A percentile compares a stretch with the other conserved stretches of the same genome.
Evolutionary conservation across 2,329 filamentous ascomycete genomes (phyloP).

Genomic region (Pestalotiopsis sp.): DNA sequence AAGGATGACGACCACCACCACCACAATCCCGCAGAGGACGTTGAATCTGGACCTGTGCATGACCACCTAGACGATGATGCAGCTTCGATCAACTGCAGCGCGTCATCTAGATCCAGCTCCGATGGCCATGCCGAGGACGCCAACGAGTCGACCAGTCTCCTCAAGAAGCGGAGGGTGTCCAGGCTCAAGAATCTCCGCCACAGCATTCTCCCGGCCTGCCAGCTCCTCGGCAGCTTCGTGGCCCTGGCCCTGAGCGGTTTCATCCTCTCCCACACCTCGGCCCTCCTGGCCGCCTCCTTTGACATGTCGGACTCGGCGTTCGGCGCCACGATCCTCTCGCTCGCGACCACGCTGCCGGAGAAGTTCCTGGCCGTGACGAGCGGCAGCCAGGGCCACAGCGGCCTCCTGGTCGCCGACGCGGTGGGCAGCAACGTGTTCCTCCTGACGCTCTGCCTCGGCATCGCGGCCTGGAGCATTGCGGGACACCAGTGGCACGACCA

Average conservation of each 20-base stretch:
- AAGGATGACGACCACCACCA: not conserved
- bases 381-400: not conserved
- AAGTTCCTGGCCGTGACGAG: not conserved
- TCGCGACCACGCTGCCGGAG: not conserved
- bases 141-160: not conserved
- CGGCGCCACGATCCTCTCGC: not conserved
- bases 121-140: not conserved
- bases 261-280: not conserved
- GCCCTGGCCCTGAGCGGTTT: not conserved
- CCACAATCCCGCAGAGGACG: not conserved
- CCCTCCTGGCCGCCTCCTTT: not conserved
- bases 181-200: not conserved
- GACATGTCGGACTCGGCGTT: not conserved
- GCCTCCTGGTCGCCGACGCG: not conserved
- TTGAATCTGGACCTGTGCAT: not conserved
- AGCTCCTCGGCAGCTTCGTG: not conserved
- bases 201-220: not conserved
- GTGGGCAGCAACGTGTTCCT: not conserved
- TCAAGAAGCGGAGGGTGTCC: not conserved
- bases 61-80: not conserved
- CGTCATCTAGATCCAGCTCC: not conserved
- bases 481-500: not conserved
- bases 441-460: not conserved
- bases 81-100: not conserved
- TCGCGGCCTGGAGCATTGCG: not conserved